phyloP scores from a whole-genome alignment of 345 rosid species.

The Acer campestre region DNA sequence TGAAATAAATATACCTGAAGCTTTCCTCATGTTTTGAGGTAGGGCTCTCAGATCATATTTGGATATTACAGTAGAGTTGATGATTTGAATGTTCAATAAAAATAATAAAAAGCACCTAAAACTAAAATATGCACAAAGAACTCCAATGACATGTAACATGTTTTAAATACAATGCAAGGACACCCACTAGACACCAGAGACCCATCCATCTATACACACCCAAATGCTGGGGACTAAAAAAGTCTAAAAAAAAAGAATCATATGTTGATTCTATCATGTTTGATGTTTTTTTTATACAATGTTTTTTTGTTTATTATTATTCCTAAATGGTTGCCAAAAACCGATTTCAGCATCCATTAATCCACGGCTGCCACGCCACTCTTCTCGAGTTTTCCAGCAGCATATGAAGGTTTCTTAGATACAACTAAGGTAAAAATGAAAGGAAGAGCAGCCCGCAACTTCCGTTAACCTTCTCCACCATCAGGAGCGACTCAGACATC shows the following conservation, averaged over 20 bases:
- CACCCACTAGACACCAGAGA: conserved; percentile 44
- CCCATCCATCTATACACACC: conserved; percentile 36
- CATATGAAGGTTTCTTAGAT: conserved; percentile 24
- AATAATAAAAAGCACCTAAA: conserved; percentile 12
- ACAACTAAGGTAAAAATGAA: conserved; percentile 30
- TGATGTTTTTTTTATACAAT: neutral
- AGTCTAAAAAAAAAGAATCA: conserved; percentile 70
- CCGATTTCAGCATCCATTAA: conserved; percentile 50
- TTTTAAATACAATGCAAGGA: conserved; percentile 34
- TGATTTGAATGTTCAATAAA: conserved; percentile 4
- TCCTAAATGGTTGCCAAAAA: conserved; percentile 45
- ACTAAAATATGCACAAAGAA: conserved; percentile 44
- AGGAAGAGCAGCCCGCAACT: conserved; percentile 48
- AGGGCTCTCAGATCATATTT: conserved; percentile 23
- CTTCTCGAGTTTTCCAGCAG: conserved; percentile 40
- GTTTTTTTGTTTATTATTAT: conserved; percentile 39
- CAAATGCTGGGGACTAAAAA: conserved; percentile 53
- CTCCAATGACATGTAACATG: conserved; percentile 17
- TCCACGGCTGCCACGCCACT: conserved; percentile 41
- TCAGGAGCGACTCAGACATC: conserved; percentile 50
- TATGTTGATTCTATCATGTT: conserved; percentile 65
- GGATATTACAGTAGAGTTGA: conserved; percentile 11
- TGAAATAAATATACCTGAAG: conserved; percentile 23
- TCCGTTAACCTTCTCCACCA: conserved; percentile 52
- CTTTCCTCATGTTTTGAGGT: conserved; percentile 46